Evolutionary conservation across 768 basidiomycete species (phyloP), one percentile per base, ranked within the genome.

Genomic region (Suillus subalutaceus): DNA sequence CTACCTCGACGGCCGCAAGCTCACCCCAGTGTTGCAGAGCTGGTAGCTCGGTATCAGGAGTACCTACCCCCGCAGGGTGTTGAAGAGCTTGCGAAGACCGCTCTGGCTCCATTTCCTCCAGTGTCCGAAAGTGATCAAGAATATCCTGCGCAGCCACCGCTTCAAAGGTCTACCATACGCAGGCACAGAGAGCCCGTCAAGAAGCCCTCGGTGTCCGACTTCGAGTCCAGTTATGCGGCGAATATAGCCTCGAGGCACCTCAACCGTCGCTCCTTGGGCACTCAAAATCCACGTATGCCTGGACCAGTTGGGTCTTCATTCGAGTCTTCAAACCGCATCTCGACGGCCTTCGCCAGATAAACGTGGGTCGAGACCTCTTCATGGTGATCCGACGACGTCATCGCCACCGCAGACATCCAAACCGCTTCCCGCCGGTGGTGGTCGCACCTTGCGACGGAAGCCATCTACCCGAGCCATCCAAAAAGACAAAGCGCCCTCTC

Each of bases 201-300:
- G 72, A 88, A 87, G 68, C 78, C 86, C 46, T 89, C 90, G 10
- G 82, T 83, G 12, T 96, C 95, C 7, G 96, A 97, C 73, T 94
- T 94, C 63, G 96, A 97, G 78, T 88, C 91, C 64, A 88, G 95
- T 57, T 97, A 96, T 78, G 94, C 95, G 4, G 92, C 90, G n/a
- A 96, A 96, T 72, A 89, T 95, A 65, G 94, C 93, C 1, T 90
- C 94, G 2, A 84, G 86, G 69, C 90, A 93, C 69, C 80, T 90
- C 30, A 73, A 81, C 40, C 83, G 87, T 55, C 83, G 87, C 63
- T 73, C 84, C 6, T 64, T 81, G 9, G 79, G 46, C 75, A 12
- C 40, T 44, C 59, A 78, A 61, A 69, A 75, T 16, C 72, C 77
- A 50, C 64, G 89, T 44, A 85, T 89, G 52, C 82, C 86, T 10